Evolutionary conservation across 2,329 filamentous ascomycete species (phyloP).

Genomic region (Delphinella strobiligena): DNA sequence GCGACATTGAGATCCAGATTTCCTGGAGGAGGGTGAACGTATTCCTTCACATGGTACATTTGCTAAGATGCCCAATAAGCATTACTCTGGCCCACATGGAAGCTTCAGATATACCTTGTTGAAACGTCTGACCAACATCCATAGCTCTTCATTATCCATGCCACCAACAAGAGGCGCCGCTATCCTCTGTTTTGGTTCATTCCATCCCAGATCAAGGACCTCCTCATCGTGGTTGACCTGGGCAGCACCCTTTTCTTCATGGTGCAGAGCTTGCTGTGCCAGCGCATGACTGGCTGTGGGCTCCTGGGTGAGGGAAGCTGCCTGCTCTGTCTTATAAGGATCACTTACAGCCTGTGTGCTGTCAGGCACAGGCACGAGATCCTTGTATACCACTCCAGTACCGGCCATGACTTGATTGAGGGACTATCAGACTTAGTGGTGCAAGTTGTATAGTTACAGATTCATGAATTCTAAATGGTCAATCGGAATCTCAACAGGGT

Average conservation of each 20-base stretch:
- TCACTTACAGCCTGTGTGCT: conserved; percentile 18
- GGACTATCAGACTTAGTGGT: not conserved
- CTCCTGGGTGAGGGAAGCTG: conserved; percentile 24
- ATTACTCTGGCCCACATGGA: not conserved
- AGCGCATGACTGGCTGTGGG: conserved; percentile 37
- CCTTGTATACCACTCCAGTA: conserved; percentile 11
- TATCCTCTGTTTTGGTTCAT: conserved; percentile 45
- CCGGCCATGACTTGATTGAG: conserved; percentile 4
- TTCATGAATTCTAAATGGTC: too few relatives aligned
- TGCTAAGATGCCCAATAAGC: conserved; percentile 28
- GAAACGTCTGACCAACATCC: conserved; percentile 60
- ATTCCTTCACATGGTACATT: conserved; percentile 61
- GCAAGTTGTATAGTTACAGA: not conserved
- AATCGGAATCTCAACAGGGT: not conserved
- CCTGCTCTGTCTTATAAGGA: conserved; percentile 18
- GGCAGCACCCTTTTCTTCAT: conserved; percentile 35
- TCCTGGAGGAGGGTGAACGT: conserved; percentile 47
- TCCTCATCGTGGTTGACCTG: conserved; percentile 35
- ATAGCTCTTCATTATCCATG: conserved; percentile 59
- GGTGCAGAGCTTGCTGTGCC: conserved; percentile 22
- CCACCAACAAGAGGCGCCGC: conserved; percentile 52
- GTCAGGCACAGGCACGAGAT: conserved; percentile 24
- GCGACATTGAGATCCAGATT: conserved; percentile 69
- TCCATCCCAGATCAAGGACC: conserved; percentile 59
- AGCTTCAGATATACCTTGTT: conserved; percentile 53